These are phyloP conservation scores for Naganishia kalamii DNA, from an alignment of 768 basidiomycete species.

Conservation along the genomic window DNA sequence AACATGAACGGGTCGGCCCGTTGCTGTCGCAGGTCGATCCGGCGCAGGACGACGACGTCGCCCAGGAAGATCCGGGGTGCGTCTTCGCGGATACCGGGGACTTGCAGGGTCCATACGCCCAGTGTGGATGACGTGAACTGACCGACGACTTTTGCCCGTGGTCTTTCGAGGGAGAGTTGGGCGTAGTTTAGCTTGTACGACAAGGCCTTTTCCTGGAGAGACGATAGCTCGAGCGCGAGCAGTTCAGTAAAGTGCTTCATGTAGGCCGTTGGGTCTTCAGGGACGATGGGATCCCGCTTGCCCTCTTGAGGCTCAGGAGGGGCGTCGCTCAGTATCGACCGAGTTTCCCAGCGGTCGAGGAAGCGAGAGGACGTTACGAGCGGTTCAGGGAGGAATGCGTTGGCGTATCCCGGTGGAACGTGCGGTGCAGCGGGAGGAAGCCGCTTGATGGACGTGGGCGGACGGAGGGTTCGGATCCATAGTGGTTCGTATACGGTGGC, in stretches of 20 bases:
- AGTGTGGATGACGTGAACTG: not conserved
- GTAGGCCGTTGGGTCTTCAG: slow-evolving; percentile 20
- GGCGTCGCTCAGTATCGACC: slow-evolving; percentile 25
- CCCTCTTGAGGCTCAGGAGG: not conserved
- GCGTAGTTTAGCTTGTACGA: slow-evolving; percentile 16
- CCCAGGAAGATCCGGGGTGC: slow-evolving; percentile 41
- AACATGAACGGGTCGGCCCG: slow-evolving; percentile 30
- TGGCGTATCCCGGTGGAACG: slow-evolving; percentile 8
- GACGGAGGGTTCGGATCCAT: not conserved
- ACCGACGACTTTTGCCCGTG: slow-evolving; percentile 19
- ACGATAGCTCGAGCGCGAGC: slow-evolving; percentile 27
- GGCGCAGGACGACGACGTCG: slow-evolving; percentile 42
- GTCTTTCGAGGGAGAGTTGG: slow-evolving; percentile 16
- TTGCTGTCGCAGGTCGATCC: slow-evolving; percentile 28
- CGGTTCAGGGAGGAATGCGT: not conserved
- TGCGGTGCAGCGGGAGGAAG: slow-evolving; percentile 1
- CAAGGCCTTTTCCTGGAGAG: slow-evolving; percentile 18
- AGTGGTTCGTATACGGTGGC: slow-evolving; percentile 10
- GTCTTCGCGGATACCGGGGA: slow-evolving; percentile 45
- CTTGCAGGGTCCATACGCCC: slow-evolving; percentile 28
- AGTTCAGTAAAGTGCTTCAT: slow-evolving; percentile 28
- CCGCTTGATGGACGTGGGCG: not conserved
- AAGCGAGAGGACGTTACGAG: not conserved
- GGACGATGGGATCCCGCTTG: not conserved
- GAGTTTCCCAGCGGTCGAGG: not conserved